These are phyloP conservation scores for Naganishia cerealis DNA, from an alignment of 1,284 basidiomycete genomes.

Conservation along the genomic window DNA sequence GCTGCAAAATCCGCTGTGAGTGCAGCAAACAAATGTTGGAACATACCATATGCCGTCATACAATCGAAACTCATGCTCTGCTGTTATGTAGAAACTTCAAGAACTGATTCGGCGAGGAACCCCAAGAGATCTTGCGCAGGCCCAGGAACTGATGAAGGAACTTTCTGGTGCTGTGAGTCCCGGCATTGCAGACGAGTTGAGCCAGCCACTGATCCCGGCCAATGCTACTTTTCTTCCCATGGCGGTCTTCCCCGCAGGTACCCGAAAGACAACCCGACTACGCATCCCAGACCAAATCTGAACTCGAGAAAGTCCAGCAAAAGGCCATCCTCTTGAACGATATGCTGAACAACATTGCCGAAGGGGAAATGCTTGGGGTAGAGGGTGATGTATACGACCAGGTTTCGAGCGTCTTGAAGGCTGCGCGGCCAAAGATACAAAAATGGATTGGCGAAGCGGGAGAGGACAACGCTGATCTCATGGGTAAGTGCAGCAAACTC, in stretches of 20 bases:
- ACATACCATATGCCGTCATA: not conserved
- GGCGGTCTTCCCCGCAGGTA: conserved; percentile 57
- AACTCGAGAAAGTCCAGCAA: conserved; percentile 90
- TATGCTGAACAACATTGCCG: conserved; percentile 90
- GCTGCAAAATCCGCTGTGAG: conserved; percentile 81
- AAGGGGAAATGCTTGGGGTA: conserved; percentile 72
- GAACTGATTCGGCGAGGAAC: conserved; percentile 95
- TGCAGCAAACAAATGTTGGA: conserved; percentile 12
- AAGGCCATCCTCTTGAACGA: conserved; percentile 93
- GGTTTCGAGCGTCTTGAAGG: conserved; percentile 78
- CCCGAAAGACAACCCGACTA: conserved; percentile 93
- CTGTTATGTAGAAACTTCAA: conserved; percentile 73
- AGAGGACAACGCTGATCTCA: conserved; percentile 74
- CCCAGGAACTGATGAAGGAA: conserved; percentile 96
- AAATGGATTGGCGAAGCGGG: conserved; percentile 96
- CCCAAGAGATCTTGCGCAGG: conserved; percentile 88
- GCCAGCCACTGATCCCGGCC: not conserved
- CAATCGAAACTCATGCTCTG: not conserved
- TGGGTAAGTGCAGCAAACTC: conserved; percentile 61
- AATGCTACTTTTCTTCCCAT: not conserved
- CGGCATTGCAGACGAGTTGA: not conserved
- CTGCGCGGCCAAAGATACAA: conserved; percentile 89
- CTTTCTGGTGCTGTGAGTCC: conserved; percentile 75
- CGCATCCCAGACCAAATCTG: conserved; percentile 78
- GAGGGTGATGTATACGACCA: conserved; percentile 94